Evolutionary conservation across 805 yeast species (phyloP), one percentile per base, ranked within the genome.

Genomic region (Cyberlindnera amylophila): DNA sequence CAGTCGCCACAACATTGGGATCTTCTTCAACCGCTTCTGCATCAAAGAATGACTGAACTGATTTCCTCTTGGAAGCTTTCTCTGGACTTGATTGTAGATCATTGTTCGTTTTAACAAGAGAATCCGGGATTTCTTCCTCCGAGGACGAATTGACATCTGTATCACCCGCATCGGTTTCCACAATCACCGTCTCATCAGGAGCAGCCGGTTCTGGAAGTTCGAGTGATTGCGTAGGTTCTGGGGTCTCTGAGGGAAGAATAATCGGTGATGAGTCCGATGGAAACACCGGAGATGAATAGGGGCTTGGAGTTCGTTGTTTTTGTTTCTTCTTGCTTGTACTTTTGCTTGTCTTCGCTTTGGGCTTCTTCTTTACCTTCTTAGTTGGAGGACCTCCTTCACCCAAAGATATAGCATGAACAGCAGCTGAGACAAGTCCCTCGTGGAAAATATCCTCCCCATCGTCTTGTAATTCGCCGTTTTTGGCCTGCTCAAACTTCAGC

Each of bases 391-490:
- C 24, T 21, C 9, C 9, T 21, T 21, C 24, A 9, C 24, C 24
- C 24, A 21, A 9, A 9, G 24, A 21, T 6, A 42, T 41, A 19
- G 30, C 38, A 11, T 42, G 26, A 13, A 42, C 11, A 11, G 39
- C 15, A 5, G 14, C 7, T 12, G 26, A 12, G 12, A 42, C 35
- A 3, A 38, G 32, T 4, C 35, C 41, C 7, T 34, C 11, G 18
- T 55, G 52, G 39, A 56, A 51, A 5, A 39, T 19, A 35, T 55
- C 60, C 5, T 39, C 52, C 4, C 37, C 46, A 4, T 21, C 24
- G 9, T 51, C 50, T n/a, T 30, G 30, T 3, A 49, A 32, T 10
- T 53, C 57, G 1, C 59, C 61, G 4, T 35, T 35, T 5, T 47
- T n/a, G 1, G 53, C 32, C 21, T 39, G 41, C 6, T 30, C 23